A percentile compares a stretch with the other conserved stretches of the same genome.
These are phyloP conservation scores for Trichoderma endophyticum DNA, from an alignment of 2,329 filamentous ascomycete species.

Conservation along the genomic window DNA sequence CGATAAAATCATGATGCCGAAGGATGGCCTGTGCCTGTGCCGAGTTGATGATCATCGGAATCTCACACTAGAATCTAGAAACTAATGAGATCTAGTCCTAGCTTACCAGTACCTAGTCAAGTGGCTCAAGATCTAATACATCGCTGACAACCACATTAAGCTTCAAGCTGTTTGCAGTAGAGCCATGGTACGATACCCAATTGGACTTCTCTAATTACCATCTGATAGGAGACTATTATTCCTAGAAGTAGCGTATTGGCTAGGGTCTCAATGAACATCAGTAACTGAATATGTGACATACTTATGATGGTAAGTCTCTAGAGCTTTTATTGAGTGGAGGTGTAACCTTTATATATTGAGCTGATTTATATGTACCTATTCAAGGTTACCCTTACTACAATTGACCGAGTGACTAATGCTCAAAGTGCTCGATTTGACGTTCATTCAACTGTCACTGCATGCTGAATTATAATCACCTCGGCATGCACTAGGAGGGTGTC, in stretches of 20 bases:
- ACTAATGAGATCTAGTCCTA: background rate
- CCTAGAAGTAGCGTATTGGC: background rate
- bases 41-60: background rate
- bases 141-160: background rate
- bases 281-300: background rate
- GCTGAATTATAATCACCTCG: background rate
- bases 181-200: background rate
- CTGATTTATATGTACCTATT: background rate
- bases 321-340: background rate
- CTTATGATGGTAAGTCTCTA: background rate
- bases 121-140: background rate
- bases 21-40: background rate
- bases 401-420: background rate
- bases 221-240: background rate
- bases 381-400: background rate
- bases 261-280: background rate
- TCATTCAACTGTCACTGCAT: background rate
- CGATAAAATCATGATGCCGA: background rate
- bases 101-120: background rate
- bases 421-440: background rate
- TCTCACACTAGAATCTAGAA: background rate
- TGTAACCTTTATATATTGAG: too few relatives aligned
- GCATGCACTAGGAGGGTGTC: background rate
- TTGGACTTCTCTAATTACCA: background rate
- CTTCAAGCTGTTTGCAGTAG: background rate